These are phyloP conservation scores for Erythrophleum fordii DNA, from an alignment of 306 rosid species.

Conservation along the genomic window DNA sequence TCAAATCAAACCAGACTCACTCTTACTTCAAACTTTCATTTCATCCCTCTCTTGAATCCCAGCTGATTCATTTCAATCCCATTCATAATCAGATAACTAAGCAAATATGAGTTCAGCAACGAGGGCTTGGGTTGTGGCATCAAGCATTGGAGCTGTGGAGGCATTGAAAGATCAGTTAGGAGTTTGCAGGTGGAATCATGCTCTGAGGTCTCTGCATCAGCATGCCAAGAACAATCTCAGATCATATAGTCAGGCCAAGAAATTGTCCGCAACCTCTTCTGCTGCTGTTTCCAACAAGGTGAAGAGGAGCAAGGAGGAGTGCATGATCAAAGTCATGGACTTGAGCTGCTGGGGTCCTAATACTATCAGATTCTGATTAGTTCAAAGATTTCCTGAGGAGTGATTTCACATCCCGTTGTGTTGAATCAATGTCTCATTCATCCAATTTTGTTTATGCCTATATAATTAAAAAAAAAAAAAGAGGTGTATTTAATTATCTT, in stretches of 20 bases:
- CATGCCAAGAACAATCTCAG: constrained; percentile 67
- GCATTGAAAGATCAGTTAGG: constrained; percentile 85
- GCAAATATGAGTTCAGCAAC: constrained; percentile 52
- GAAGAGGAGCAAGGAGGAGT: constrained; percentile 57
- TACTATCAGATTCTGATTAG: constrained; percentile 63
- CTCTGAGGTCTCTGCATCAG: constrained; percentile 62
- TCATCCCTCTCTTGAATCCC: too few relatives aligned
- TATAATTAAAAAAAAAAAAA: neutral
- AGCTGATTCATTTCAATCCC: neutral
- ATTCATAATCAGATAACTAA: neutral
- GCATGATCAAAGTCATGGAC: constrained; percentile 67
- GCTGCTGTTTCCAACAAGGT: constrained; percentile 54
- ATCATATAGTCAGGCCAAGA: constrained; percentile 62
- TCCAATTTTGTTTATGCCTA: neutral
- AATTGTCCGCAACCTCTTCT: constrained; percentile 51
- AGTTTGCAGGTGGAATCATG: constrained; percentile 76
- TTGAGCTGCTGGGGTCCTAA: constrained; percentile 79
- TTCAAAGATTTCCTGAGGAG: neutral
- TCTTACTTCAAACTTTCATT: neutral
- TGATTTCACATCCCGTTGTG: neutral
- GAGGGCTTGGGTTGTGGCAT: constrained; percentile 79
- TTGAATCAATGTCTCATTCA: neutral
- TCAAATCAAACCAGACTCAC: neutral
- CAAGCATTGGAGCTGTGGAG: constrained; percentile 85
- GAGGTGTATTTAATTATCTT: too few relatives aligned